A percentile compares a stretch with the other conserved stretches of the same genome.
phyloP scores from a whole-genome alignment of 345 rosid species.

The Orychophragmus violaceus region DNA sequence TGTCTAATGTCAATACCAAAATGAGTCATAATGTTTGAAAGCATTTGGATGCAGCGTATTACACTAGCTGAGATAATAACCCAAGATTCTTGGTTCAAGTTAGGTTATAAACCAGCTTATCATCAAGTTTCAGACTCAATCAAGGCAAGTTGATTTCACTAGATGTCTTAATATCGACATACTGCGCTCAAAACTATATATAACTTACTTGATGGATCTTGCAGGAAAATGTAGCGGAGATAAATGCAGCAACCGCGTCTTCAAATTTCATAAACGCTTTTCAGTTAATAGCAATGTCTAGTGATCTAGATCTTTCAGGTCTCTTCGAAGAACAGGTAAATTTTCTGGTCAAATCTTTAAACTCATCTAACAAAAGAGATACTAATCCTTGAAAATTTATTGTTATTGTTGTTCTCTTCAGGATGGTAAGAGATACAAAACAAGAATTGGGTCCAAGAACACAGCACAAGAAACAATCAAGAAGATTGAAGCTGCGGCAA shows the following conservation, averaged over 20 bases:
- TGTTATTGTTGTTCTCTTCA: conserved; percentile 11
- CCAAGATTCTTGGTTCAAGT: conserved; percentile 77
- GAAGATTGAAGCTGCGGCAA: conserved; percentile 83
- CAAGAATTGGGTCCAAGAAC: conserved; percentile 62
- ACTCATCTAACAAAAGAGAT: not conserved
- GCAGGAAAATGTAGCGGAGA: conserved; percentile 50
- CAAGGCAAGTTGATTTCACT: conserved; percentile 41
- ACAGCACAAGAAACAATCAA: conserved; percentile 61
- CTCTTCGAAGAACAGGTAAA: conserved; percentile 77
- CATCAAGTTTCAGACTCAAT: conserved; percentile 48
- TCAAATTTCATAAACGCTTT: conserved; percentile 88
- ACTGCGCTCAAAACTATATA: not conserved
- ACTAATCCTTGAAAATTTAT: not conserved
- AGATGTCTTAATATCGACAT: not conserved
- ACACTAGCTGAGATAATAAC: conserved; percentile 55
- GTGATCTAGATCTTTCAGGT: conserved; percentile 87
- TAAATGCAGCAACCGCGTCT: conserved; percentile 35
- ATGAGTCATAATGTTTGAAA: not conserved
- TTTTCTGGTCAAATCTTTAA: not conserved
- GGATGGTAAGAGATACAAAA: conserved; percentile 65
- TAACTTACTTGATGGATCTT: conserved; percentile 5
- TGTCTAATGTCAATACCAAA: not conserved
- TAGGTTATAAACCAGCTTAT: conserved; percentile 50
- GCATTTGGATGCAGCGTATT: conserved; percentile 44
- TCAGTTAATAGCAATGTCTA: conserved; percentile 86